A percentile compares a stretch with the other conserved stretches of the same genome.
Conservation (phyloP, 768 basidiomycete species). For the Lactarius vividus region DNA sequence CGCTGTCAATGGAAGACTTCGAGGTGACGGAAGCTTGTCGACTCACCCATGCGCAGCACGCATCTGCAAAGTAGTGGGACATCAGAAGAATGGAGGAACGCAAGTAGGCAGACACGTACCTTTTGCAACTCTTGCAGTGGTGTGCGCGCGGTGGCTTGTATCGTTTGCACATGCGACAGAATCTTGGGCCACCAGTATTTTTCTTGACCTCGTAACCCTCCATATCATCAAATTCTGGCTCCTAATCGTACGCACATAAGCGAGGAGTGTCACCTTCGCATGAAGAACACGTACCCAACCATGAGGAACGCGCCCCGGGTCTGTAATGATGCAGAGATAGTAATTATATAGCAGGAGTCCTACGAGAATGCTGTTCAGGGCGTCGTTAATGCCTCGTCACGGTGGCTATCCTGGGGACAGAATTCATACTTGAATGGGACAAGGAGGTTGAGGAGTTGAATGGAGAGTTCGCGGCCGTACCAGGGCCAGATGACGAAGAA, state of each 20-base stretch:
- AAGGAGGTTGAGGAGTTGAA: conserved; percentile 74
- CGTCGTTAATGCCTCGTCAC: conserved; percentile 17
- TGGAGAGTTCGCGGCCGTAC: conserved; percentile 74
- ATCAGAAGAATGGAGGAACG: background rate
- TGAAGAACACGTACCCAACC: conserved; percentile 58
- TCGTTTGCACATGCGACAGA: conserved; percentile 79
- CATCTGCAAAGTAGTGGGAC: conserved; percentile 45
- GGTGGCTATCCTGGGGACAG: background rate
- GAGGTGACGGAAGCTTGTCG: background rate
- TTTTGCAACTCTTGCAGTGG: conserved; percentile 87
- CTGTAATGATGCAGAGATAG: conserved; percentile 72
- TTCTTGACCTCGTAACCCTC: conserved; percentile 91
- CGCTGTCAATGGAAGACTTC: background rate
- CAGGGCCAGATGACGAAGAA: conserved; percentile 91
- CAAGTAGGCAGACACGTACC: conserved; percentile 43
- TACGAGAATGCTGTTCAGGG: conserved; percentile 59
- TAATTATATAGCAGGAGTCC: conserved; percentile 87
- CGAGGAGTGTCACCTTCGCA: background rate
- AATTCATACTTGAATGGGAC: conserved; percentile 84
- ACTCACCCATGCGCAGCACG: conserved; percentile 84
- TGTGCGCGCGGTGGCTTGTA: conserved; percentile 90
- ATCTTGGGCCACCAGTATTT: conserved; percentile 76
- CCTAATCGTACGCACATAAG: conserved; percentile 41
- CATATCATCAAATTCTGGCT: conserved; percentile 61
- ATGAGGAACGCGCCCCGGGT: conserved; percentile 81